Base-by-base conservation (phyloP, 352 stramenopile genomes). In the Phytophthora foliorum region DNA sequence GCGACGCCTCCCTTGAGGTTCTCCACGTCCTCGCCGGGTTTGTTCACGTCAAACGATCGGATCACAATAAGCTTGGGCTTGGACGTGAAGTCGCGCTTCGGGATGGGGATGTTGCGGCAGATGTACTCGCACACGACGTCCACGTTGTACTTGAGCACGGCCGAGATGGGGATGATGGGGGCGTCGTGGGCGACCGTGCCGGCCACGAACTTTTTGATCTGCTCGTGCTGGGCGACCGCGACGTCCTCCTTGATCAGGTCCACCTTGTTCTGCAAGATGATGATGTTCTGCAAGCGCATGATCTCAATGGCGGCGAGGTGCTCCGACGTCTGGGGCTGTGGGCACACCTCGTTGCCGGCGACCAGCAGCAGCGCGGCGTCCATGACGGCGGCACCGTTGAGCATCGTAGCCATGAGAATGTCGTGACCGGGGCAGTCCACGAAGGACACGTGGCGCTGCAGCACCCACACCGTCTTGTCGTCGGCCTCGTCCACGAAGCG, bases 321-420 rank as follows among this genome's bases (percentile, higher is more conserved):
- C 85, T 99, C 98, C 45, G 94, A 99, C 29, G 98, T 99, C 87
- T 99, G 98, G 9, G 98, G 98, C 80, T 99, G 98, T 34, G 98
- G 98, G 80, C 98, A 99, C 38, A 98, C 95, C 86, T 99, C 96
- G 70, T 99, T 99, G 52, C 96, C 97, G 4, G 98, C 98, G 16
- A 99, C 98, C 22, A 99, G 81, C 36, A 99, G 86, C 44, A 99
- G 86, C 4, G 98, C 98, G 39, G 98, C 98, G 80, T 99, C 98
- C 98, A 99, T 99, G 67, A 99, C 98, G 32, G 98, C 98, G 3
- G 98, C 98, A 69, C 98, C 98, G 92, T 99, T 99, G 25, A 99
- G 89, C 98, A 99, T 99, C 74, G 98, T 99, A 42, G 98, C 98
- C 98, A 99, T 99, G 66, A 99, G 93, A 92, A 99, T 99, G 81